Base-by-base conservation (phyloP, 1,284 basidiomycete genomes). In the Dichomitus squalens region DNA sequence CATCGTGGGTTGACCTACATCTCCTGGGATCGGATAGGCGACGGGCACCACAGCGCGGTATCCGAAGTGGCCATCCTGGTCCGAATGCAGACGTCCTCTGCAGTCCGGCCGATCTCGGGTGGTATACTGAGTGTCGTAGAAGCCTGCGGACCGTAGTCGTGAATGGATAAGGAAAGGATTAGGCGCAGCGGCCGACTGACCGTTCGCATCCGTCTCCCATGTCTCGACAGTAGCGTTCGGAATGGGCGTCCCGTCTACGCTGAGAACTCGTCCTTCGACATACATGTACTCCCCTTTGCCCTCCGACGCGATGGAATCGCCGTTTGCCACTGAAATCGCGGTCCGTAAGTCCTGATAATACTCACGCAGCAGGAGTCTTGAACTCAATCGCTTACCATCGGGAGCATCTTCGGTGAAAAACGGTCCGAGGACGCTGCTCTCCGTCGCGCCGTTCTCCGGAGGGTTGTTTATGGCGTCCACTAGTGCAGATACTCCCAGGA, bases 201-300 rank as follows among this genome's bases (percentile, higher is more conserved):
- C 89, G 57, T 83, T 68, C 4, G 79, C 79, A 69, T 95, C 92
- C n/a, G 92, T 87, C 73, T 95, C 92, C 93, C 92, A 94, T 14
- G 91, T 93, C 57, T 94, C 90, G 59, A 94, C 88, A 33, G 80
- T 68, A 1, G 87, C 88, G 59, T 79, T 77, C 4, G 84, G 68
- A 49, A 94, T 79, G 1, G 88, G 87, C n/a, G 82, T 77, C 25
- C 93, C 92, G 33, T 83, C 73, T 0, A 82, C 85, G 65, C 86
- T 80, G 34, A 82, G 67, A 2, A 95, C 80, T 2, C 78, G 79
- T 2, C 93, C 93, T 66, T 90, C 81, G 53, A 95, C 87, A 64
- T 82, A 92, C 83, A 95, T 79, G 68, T 90, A 90, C 7, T 91
- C 83, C 36, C 92, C 93, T 71, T 91, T 92, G 58, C 87, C 90